Conservation (phyloP, 2,329 filamentous ascomycete genomes). For the Trematosphaeria pertusa region DNA sequence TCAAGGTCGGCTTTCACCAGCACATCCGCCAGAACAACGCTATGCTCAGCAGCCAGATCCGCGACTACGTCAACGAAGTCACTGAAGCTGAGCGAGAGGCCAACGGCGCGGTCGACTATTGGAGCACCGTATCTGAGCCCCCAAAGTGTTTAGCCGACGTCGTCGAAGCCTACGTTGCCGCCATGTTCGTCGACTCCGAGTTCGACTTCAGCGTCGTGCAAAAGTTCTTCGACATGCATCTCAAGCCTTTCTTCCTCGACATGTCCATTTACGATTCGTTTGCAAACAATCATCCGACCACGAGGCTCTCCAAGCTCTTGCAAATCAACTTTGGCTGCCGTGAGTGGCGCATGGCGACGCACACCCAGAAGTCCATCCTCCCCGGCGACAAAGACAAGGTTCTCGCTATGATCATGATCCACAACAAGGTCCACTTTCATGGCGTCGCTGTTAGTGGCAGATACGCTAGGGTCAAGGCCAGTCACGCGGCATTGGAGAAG, state of each 20-base stretch:
- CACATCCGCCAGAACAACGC: constrained; percentile 67
- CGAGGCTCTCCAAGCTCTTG: constrained; percentile 71
- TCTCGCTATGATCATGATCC: constrained; percentile 77
- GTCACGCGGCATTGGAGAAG: constrained; percentile 62
- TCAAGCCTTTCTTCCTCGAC: constrained; percentile 81
- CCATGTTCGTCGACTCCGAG: constrained; percentile 86
- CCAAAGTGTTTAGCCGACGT: constrained; percentile 86
- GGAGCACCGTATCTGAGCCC: constrained; percentile 65
- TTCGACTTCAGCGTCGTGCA: constrained; percentile 79
- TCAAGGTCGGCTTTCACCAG: constrained; percentile 77
- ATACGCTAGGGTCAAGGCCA: constrained; percentile 75
- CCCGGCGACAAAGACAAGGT: constrained; percentile 56
- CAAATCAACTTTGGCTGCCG: constrained; percentile 70
- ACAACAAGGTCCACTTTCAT: constrained; percentile 71
- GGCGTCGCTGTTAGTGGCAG: constrained; percentile 68
- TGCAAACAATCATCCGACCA: constrained; percentile 83
- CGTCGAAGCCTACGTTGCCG: constrained; percentile 86
- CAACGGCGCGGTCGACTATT: constrained; percentile 69
- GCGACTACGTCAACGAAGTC: constrained; percentile 64
- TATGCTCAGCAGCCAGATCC: constrained; percentile 59
- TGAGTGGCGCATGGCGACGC: constrained; percentile 56
- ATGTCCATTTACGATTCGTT: constrained; percentile 89
- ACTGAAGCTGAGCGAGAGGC: constrained; percentile 58
- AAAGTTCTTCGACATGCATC: constrained; percentile 76
- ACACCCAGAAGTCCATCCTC: constrained; percentile 54